Conservation (phyloP, 768 basidiomycete genomes). For the Sistotremastrum niveocremeum region DNA sequence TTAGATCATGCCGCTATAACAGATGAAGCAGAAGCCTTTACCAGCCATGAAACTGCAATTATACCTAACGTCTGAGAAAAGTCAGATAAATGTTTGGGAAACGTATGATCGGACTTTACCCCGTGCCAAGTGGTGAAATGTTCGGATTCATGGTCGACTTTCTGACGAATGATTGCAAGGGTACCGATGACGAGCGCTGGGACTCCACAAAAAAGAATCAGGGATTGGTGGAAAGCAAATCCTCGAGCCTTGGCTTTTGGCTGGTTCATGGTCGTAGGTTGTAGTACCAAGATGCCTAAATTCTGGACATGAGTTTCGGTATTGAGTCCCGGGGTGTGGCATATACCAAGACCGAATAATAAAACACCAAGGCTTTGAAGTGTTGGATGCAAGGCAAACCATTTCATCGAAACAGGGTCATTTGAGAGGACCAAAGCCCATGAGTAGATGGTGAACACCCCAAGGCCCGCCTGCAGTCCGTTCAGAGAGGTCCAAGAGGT, state of each 20-base stretch:
- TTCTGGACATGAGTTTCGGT: neutral
- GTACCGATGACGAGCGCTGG: constrained; percentile 48
- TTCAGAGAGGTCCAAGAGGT: constrained; percentile 2
- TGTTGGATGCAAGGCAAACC: constrained; percentile 57
- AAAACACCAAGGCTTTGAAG: constrained; percentile 45
- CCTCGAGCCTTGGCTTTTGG: constrained; percentile 54
- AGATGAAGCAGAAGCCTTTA: constrained; percentile 1
- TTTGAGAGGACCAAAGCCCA: constrained; percentile 14
- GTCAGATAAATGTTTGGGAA: neutral
- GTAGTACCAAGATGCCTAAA: constrained; percentile 61
- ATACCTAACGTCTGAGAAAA: constrained; percentile 46
- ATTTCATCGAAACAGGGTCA: constrained; percentile 30
- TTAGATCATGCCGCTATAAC: neutral
- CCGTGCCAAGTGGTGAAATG: constrained; percentile 73
- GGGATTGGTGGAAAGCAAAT: constrained; percentile 53
- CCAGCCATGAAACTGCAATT: constrained; percentile 45
- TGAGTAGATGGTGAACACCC: constrained; percentile 14
- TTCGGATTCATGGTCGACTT: constrained; percentile 29
- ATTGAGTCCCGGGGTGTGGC: neutral
- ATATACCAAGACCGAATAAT: constrained; percentile 48
- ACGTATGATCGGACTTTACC: constrained; percentile 24
- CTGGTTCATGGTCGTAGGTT: constrained; percentile 42
- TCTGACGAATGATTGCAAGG: constrained; percentile 49
- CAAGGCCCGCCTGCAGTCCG: constrained; percentile 27
- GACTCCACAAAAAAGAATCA: constrained; percentile 40